phyloP scores from a whole-genome alignment of 2,329 filamentous ascomycete genomes.

The Cercospora citrullina region DNA sequence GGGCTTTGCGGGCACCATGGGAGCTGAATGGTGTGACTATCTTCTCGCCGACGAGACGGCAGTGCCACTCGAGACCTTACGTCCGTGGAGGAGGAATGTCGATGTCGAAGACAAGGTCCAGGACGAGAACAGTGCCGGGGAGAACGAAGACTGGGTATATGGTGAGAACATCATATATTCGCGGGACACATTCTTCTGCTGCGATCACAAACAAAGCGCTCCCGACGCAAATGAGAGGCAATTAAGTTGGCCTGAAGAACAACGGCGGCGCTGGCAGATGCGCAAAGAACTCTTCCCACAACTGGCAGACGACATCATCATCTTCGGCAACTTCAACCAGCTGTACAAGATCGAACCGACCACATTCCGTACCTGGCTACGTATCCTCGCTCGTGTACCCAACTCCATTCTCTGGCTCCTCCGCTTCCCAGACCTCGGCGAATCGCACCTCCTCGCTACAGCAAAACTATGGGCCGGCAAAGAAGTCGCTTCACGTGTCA shows the following conservation, averaged over 20 bases:
- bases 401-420: conserved; percentile 93
- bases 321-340: conserved; percentile 97
- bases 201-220: conserved; percentile 90
- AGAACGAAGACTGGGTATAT: conserved; percentile 80
- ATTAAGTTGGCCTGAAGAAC: conserved; percentile 81
- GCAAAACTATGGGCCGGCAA: conserved; percentile 80
- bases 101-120: conserved; percentile 66
- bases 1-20: conserved; percentile 94
- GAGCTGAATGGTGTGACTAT: conserved; percentile 98
- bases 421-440: conserved; percentile 92
- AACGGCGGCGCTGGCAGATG: conserved; percentile 82
- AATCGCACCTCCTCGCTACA: conserved; percentile 77
- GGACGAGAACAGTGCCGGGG: conserved; percentile 65
- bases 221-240: conserved; percentile 66
- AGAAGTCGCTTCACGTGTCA: conserved; percentile 79
- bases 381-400: conserved; percentile 80
- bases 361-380: conserved; percentile 92
- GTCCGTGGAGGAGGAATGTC: conserved; percentile 74
- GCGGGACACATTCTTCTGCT: conserved; percentile 95
- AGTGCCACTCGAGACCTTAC: conserved; percentile 76
- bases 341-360: conserved; percentile 99
- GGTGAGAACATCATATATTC: conserved; percentile 96
- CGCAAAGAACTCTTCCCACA: conserved; percentile 86
- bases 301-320: conserved; percentile 78
- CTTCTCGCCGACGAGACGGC: conserved; percentile 87